Evolutionary conservation across 192 early-diverging fungal genomes (phyloP), one percentile per base, ranked within the genome.

Genomic region (Coemansia sp.): DNA sequence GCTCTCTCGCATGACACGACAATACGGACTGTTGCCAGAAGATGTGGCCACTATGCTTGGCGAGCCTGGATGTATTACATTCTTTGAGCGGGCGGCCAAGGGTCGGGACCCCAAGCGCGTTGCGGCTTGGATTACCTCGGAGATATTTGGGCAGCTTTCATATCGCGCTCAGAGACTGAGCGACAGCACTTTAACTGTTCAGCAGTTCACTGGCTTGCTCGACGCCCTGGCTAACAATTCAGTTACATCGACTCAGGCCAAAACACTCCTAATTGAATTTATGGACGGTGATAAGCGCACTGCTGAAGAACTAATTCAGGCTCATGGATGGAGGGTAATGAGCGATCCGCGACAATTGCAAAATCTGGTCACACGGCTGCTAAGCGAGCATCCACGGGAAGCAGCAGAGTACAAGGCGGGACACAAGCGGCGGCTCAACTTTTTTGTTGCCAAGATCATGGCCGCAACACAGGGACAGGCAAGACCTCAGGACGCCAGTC

Each of bases 371-470:
- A 24, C 33, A 16, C 20, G 50, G 20, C 36, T 84, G 9, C 42
- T 84, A 3, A 62, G 61, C 2, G 48, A 35, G 24, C 69, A 79
- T 64, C 77, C 70, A 20, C 71, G 73, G 14, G 70, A 93, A 79
- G 88, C 89, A 0, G 65, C 81, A 13, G 80, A 77, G 9, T 84
- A 92, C 39, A 68, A 83, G 65, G 78, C 73, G 13, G 93, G 92
- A 0, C 90, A 92, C 38, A 48, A 76, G 16, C 86, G 90, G 4
- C 56, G 92, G 34, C 72, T 91, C 5, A 88, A 88, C 31, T 94
- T 92, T 82, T 90, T 97, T 67, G 84, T 94, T 21, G 93, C 93
- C 7, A 86, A 93, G 73, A 83, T 91, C 7, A 93, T 97, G 91
- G 79, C 85, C 37, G 73, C 82, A 46, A 94, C 91, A 6, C 85